Evolutionary conservation across 768 basidiomycete genomes (phyloP).

Genomic region (Phallus indusiatus): DNA sequence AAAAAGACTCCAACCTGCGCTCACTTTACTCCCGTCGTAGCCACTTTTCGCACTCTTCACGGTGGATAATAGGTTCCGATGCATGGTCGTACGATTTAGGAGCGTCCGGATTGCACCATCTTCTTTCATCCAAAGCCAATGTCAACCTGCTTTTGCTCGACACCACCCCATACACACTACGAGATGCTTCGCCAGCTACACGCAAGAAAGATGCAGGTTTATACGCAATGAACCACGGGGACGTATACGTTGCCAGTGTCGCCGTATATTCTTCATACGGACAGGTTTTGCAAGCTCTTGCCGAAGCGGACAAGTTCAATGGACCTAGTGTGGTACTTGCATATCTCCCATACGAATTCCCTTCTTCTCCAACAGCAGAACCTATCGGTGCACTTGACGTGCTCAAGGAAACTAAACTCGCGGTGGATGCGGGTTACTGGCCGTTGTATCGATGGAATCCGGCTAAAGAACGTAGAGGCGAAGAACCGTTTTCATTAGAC

Average conservation of each 20-base stretch:
- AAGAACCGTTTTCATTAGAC: conserved; percentile 87
- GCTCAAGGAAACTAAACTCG: conserved; percentile 95
- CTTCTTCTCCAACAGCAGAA: conserved; percentile 33
- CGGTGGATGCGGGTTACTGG: conserved; percentile 96
- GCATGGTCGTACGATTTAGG: conserved; percentile 98
- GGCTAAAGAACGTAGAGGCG: conserved; percentile 57
- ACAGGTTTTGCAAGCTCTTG: conserved; percentile 83
- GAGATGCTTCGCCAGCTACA: conserved; percentile 56
- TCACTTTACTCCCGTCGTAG: conserved; percentile 31
- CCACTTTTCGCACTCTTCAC: conserved; percentile 58
- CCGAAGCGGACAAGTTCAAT: conserved; percentile 82
- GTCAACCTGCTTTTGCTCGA: conserved; percentile 95
- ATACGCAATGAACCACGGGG: conserved; percentile 97
- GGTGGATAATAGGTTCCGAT: conserved; percentile 98
- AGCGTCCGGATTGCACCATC: conserved; percentile 89
- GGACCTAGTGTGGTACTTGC: conserved; percentile 92
- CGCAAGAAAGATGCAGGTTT: conserved; percentile 92
- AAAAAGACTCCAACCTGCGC: conserved; percentile 34
- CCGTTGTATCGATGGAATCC: conserved; percentile 98
- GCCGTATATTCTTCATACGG: conserved; percentile 95
- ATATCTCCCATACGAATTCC: conserved; percentile 73
- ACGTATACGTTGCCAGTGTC: conserved; percentile 91
- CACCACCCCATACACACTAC: conserved; percentile 77
- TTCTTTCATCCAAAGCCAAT: conserved; percentile 82
- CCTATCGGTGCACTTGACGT: conserved; percentile 72